Conservation (phyloP, 2,329 filamentous ascomycete genomes). For the Colletotrichum euphorbiae region DNA sequence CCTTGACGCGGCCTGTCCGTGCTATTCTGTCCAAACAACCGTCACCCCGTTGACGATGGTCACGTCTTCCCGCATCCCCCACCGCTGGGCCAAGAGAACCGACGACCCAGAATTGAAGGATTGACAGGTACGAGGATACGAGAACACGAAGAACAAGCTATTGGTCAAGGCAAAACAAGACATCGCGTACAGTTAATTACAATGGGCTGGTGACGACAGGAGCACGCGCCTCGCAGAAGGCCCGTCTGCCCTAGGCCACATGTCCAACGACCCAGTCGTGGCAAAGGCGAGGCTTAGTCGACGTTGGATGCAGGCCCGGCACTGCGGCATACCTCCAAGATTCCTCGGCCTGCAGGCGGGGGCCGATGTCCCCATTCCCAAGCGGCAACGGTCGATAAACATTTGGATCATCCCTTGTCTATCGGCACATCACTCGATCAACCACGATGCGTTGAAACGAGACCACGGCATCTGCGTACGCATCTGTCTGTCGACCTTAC, state of each 20-base stretch:
- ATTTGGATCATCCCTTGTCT: background rate
- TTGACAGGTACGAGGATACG: background rate
- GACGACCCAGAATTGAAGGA: background rate
- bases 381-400: background rate
- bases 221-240: conserved; percentile 37
- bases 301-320: conserved; percentile 26
- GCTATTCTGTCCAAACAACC: background rate
- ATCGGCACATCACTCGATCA: background rate
- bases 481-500: conserved; percentile 1
- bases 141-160: background rate
- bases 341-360: conserved; percentile 1
- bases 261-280: conserved; percentile 10
- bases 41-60: conserved; percentile 5
- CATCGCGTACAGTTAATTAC: conserved; percentile 9
- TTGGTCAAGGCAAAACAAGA: background rate
- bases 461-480: background rate
- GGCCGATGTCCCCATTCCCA: conserved; percentile 9
- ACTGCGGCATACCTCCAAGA: conserved; percentile 23
- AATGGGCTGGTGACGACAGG: background rate
- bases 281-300: conserved; percentile 26
- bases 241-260: conserved; percentile 27
- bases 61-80: conserved; percentile 10
- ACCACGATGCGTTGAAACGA: background rate
- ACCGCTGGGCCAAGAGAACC: background rate
- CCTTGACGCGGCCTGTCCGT: conserved; percentile 31